Percentiles rank a stretch among this genome's conserved stretches.
phyloP scores from a whole-genome alignment of 768 basidiomycete species.

The Lentinula guzmanii region DNA sequence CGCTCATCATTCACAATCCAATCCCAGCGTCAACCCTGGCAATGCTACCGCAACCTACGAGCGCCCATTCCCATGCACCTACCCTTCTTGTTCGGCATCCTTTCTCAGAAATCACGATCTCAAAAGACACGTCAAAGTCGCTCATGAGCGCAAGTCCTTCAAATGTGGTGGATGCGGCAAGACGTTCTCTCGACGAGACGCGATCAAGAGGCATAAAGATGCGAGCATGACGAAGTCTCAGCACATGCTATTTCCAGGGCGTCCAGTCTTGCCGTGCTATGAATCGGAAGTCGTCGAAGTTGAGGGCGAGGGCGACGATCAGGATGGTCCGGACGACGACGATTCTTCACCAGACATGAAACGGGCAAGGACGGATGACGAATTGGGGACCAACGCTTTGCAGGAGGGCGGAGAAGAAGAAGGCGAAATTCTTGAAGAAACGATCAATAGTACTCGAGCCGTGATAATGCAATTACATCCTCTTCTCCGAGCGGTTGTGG shows the following conservation, averaged over 20 bases:
- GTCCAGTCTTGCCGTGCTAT: slow-evolving; percentile 35
- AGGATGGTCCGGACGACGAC: slow-evolving; percentile 29
- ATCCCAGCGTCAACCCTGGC: neutral
- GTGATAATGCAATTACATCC: slow-evolving; percentile 50
- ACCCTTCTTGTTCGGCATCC: slow-evolving; percentile 54
- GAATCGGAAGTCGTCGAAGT: slow-evolving; percentile 60
- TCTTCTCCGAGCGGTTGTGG: slow-evolving; percentile 52
- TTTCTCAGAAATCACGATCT: slow-evolving; percentile 78
- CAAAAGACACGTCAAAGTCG: slow-evolving; percentile 64
- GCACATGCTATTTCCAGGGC: neutral
- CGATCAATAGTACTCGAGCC: slow-evolving; percentile 44
- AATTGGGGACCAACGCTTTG: slow-evolving; percentile 21
- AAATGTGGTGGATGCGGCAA: slow-evolving; percentile 70
- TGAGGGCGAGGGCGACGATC: slow-evolving; percentile 29
- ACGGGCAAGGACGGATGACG: slow-evolving; percentile 52
- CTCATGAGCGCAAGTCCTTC: slow-evolving; percentile 67
- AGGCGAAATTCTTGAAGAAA: slow-evolving; percentile 48
- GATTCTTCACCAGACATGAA: slow-evolving; percentile 51
- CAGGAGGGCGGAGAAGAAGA: slow-evolving; percentile 37
- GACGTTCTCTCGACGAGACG: slow-evolving; percentile 71
- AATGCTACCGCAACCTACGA: neutral
- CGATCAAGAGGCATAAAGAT: slow-evolving; percentile 74
- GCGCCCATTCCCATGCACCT: slow-evolving; percentile 57
- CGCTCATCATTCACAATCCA: slow-evolving; percentile 38
- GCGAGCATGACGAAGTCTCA: slow-evolving; percentile 32